Conservation (phyloP, 2,329 filamentous ascomycete species). For the Clarireedia paspali region DNA sequence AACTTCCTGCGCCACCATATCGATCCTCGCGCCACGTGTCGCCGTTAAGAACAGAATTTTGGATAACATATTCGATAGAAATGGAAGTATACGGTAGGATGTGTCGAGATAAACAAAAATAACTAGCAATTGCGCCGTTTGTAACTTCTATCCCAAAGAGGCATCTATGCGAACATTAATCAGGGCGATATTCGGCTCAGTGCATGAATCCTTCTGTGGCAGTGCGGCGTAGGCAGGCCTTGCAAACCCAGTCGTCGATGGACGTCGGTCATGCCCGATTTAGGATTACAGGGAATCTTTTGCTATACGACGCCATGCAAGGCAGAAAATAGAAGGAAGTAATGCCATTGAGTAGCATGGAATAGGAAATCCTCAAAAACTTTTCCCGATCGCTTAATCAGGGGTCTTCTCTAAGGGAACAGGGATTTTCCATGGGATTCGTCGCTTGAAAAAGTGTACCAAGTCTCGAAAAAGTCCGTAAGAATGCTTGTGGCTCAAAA, state of each 20-base stretch:
- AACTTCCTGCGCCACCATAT: slow-evolving; percentile 5
- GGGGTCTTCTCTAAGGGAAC: neutral
- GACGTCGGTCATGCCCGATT: neutral
- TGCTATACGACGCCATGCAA: neutral
- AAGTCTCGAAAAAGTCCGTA: neutral
- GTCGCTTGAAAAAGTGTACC: neutral
- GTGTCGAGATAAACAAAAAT: neutral
- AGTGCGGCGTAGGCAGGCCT: neutral
- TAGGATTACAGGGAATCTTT: neutral
- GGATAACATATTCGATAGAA: neutral
- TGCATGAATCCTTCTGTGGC: slow-evolving; percentile 7
- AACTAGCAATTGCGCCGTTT: neutral
- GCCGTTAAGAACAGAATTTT: neutral
- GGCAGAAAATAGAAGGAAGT: neutral
- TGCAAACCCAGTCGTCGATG: neutral
- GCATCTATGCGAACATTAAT: neutral
- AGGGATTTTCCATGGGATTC: neutral
- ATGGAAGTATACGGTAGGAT: neutral
- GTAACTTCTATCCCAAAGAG: neutral
- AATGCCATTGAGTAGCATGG: neutral
- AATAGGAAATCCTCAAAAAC: neutral
- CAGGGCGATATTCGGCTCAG: neutral
- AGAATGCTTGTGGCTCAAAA: neutral
- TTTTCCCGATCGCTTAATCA: neutral
- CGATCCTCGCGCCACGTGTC: neutral